Evolutionary conservation across 108 stramenopile species (phyloP).

Genomic region (Fistulifera pelliculosa): DNA sequence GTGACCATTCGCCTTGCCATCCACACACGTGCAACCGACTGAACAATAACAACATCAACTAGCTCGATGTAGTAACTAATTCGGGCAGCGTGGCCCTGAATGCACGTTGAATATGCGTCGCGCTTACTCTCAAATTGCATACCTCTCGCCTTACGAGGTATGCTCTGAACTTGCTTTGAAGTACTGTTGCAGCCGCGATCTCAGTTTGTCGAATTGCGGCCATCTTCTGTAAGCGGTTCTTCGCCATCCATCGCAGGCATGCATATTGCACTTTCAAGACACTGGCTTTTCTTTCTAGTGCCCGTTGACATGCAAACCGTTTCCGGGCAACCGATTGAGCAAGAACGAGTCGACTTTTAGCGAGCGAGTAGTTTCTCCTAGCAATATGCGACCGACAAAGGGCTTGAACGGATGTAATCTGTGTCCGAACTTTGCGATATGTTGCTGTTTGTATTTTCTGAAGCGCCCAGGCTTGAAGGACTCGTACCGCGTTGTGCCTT

Average conservation of each 20-base stretch:
- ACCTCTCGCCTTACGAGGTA: conserved; percentile 15
- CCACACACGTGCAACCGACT: conserved; percentile 18
- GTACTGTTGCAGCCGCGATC: conserved; percentile 16
- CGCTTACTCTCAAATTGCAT: conserved; percentile 14
- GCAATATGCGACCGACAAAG: no score
- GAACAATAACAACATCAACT: conserved; percentile 31
- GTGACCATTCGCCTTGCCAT: not conserved
- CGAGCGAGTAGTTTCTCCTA: no score
- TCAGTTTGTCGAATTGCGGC: not conserved
- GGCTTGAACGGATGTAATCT: no score
- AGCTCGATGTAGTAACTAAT: conserved; percentile 28
- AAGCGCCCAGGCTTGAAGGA: no score
- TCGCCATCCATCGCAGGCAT: not conserved
- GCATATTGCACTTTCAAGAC: not conserved
- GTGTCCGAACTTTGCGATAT: no score
- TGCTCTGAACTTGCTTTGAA: conserved; percentile 29
- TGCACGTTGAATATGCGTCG: conserved; percentile 26
- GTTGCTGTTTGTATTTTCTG: no score
- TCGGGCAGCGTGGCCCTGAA: conserved; percentile 25
- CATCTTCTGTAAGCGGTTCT: not conserved
- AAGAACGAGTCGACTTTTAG: no score
- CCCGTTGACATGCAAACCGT: not conserved
- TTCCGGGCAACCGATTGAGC: not conserved
- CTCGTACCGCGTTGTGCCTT: no score
- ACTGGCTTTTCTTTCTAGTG: not conserved